Percentiles rank a stretch among this genome's conserved stretches.
Evolutionary conservation across 495 filamentous ascomycete species (phyloP).

Genomic region (Talaromyces borbonicus): DNA sequence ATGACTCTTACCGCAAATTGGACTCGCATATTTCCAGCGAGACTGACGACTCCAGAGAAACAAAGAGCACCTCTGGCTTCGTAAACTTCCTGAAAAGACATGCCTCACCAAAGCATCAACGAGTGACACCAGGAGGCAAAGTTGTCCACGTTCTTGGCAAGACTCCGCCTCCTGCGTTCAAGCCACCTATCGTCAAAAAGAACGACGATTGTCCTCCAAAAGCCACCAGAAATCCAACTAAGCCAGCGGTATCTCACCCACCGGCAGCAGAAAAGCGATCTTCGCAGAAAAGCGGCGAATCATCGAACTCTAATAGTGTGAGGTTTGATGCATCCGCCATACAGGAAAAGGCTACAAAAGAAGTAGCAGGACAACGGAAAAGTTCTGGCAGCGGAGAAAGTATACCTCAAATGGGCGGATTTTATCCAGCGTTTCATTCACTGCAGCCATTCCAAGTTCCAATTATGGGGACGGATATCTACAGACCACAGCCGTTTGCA

Average conservation of each 20-base stretch:
- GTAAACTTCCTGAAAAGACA: constrained; percentile 47
- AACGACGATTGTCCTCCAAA: constrained; percentile 6
- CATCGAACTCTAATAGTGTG: constrained; percentile 1
- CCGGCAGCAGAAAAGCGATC: neutral
- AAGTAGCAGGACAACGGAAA: neutral
- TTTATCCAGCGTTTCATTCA: constrained; percentile 1
- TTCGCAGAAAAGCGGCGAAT: neutral
- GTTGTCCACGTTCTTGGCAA: constrained; percentile 43
- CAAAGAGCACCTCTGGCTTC: constrained; percentile 32
- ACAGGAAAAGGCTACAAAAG: neutral
- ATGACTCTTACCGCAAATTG: constrained; percentile 9
- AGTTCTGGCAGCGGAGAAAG: neutral
- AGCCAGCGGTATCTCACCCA: neutral
- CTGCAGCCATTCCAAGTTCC: constrained; percentile 5
- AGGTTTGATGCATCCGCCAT: neutral
- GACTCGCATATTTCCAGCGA: constrained; percentile 17
- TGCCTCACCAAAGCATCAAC: constrained; percentile 47
- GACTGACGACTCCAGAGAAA: constrained; percentile 12
- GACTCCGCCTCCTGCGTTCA: constrained; percentile 23
- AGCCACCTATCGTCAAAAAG: constrained; percentile 11
- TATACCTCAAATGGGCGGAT: neutral
- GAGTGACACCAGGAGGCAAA: constrained; percentile 56
- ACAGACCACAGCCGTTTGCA: constrained; percentile 1
- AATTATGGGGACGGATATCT: neutral
- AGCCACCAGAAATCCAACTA: neutral